Evolutionary conservation across 768 basidiomycete genomes (phyloP).

Genomic region (Kwoniella sp.): DNA sequence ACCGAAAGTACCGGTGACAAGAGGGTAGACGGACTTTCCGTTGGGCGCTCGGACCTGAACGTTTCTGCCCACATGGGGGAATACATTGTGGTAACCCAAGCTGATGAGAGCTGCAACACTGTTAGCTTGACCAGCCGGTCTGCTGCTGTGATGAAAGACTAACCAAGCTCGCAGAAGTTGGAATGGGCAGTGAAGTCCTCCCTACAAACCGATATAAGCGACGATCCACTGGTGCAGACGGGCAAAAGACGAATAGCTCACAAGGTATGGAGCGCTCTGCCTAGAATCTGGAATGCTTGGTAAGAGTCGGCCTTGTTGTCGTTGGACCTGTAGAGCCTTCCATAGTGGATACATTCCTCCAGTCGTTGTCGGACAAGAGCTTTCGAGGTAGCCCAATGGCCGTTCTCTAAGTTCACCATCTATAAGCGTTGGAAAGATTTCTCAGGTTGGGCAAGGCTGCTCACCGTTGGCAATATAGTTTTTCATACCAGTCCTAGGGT

Average conservation of each 20-base stretch:
- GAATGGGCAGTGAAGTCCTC: conserved; percentile 85
- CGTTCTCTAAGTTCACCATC: conserved; percentile 49
- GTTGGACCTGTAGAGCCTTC: conserved; percentile 63
- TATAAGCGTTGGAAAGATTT: neutral
- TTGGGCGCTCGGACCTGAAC: conserved; percentile 73
- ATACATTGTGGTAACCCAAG: conserved; percentile 75
- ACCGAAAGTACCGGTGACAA: conserved; percentile 71
- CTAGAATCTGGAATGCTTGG: conserved; percentile 71
- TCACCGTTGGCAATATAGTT: conserved; percentile 71
- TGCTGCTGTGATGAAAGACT: conserved; percentile 1
- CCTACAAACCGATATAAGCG: conserved; percentile 46
- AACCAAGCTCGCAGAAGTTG: conserved; percentile 73
- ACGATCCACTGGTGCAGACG: neutral
- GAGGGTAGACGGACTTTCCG: conserved; percentile 74
- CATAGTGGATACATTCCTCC: conserved; percentile 76
- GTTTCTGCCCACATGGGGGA: conserved; percentile 81
- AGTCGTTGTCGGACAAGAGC: conserved; percentile 64
- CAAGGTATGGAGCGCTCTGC: conserved; percentile 59
- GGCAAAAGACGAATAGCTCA: neutral
- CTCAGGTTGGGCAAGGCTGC: neutral
- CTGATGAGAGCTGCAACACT: conserved; percentile 62
- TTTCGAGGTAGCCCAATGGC: conserved; percentile 78
- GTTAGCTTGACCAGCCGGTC: too few relatives aligned
- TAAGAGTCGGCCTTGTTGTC: conserved; percentile 59
- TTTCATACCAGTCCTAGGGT: conserved; percentile 87